Percentiles rank a stretch among this genome's conserved stretches.
These are phyloP conservation scores for Paramyrothecium roridum DNA, from an alignment of 2,329 filamentous ascomycete genomes.

Conservation along the genomic window DNA sequence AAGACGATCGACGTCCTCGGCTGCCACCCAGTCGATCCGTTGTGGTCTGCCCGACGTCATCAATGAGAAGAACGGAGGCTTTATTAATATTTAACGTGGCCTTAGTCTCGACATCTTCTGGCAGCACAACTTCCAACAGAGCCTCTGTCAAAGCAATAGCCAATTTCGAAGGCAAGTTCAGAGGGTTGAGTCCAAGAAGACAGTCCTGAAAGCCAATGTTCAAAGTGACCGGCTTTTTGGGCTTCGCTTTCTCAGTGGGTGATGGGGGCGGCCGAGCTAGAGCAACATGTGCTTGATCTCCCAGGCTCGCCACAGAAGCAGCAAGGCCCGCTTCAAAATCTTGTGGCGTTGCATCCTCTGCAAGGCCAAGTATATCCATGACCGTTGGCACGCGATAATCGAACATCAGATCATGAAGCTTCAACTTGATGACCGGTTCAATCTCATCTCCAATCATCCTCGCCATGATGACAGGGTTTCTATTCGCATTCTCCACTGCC, in stretches of 20 bases:
- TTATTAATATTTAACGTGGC: slow-evolving; percentile 70
- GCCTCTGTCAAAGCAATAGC: slow-evolving; percentile 77
- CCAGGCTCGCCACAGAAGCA: slow-evolving; percentile 74
- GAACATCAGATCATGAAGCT: slow-evolving; percentile 77
- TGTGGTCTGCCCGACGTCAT: slow-evolving; percentile 55
- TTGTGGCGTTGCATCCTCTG: slow-evolving; percentile 63
- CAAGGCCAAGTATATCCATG: slow-evolving; percentile 73
- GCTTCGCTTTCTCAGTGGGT: slow-evolving; percentile 21
- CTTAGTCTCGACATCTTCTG: slow-evolving; percentile 61
- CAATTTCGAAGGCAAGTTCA: slow-evolving; percentile 71
- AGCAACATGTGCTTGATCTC: slow-evolving; percentile 56
- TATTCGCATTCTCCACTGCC: slow-evolving; percentile 19
- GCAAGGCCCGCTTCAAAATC: slow-evolving; percentile 75
- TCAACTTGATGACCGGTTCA: slow-evolving; percentile 85
- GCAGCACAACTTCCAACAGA: slow-evolving; percentile 64
- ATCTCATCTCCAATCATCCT: slow-evolving; percentile 92
- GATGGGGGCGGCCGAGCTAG: slow-evolving; percentile 27
- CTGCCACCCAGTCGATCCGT: slow-evolving; percentile 7
- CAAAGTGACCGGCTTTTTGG: slow-evolving; percentile 59
- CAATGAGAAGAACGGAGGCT: slow-evolving; percentile 77
- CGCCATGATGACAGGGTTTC: slow-evolving; percentile 68
- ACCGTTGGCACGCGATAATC: slow-evolving; percentile 87
- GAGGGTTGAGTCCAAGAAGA: slow-evolving; percentile 79
- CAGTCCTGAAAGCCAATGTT: slow-evolving; percentile 80
- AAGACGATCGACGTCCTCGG: slow-evolving; percentile 21